These are phyloP conservation scores for Paramyrothecium sp. DNA, from an alignment of 2,329 filamentous ascomycete species.

Conservation along the genomic window DNA sequence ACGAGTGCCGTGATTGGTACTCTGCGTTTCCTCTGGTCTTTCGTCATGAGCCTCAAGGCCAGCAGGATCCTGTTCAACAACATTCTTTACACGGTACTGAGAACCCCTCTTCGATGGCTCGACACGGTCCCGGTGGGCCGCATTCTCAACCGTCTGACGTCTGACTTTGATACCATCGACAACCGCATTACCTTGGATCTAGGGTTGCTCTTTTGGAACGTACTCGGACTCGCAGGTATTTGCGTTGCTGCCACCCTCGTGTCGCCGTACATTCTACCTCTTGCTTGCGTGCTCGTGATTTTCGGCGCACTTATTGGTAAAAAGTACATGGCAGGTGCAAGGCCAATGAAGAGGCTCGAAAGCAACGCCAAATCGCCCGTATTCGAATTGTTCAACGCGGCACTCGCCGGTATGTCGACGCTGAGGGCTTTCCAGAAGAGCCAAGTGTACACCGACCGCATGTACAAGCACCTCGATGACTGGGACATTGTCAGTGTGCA, in stretches of 20 bases:
- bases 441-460: slow-evolving; percentile 64
- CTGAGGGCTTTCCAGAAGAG: slow-evolving; percentile 74
- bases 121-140: slow-evolving; percentile 77
- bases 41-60: slow-evolving; percentile 63
- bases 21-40: slow-evolving; percentile 61
- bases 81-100: slow-evolving; percentile 65
- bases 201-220: slow-evolving; percentile 56
- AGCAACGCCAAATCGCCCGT: slow-evolving; percentile 76
- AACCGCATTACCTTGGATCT: slow-evolving; percentile 63
- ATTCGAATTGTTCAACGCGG: slow-evolving; percentile 76
- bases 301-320: slow-evolving; percentile 58
- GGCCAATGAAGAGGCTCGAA: slow-evolving; percentile 76
- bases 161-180: slow-evolving; percentile 75
- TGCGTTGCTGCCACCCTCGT: slow-evolving; percentile 67
- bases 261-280: slow-evolving; percentile 62
- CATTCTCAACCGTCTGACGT: slow-evolving; percentile 74
- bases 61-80: slow-evolving; percentile 67
- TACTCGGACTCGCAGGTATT: slow-evolving; percentile 63
- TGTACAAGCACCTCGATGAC: slow-evolving; percentile 68
- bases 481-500: slow-evolving; percentile 67
- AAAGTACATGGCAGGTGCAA: slow-evolving; percentile 66
- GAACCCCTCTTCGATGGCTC: slow-evolving; percentile 74
- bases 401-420: slow-evolving; percentile 69
- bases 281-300: slow-evolving; percentile 57
- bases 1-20: slow-evolving; percentile 58